phyloP scores from a whole-genome alignment of 2,329 filamentous ascomycete species.

The Sporothrix humicola region DNA sequence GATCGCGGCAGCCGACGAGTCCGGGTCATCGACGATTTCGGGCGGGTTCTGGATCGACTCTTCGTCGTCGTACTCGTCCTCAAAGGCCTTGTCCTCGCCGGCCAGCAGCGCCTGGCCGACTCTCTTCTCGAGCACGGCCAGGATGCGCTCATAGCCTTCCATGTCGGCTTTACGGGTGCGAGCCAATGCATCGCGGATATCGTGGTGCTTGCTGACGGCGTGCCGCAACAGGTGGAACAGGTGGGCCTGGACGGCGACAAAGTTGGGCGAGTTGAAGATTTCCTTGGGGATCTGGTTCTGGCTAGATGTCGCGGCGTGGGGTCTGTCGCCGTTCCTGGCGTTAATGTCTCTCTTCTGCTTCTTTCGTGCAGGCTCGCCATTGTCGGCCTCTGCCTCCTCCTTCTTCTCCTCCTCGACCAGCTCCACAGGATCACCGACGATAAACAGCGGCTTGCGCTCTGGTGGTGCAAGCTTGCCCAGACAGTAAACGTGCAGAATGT shows the following conservation, averaged over 20 bases:
- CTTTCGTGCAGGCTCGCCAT: conserved; percentile 55
- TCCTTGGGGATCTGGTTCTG: conserved; percentile 36
- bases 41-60: conserved; percentile 40
- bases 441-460: conserved; percentile 71
- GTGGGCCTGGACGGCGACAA: conserved; percentile 85
- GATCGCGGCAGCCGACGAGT: conserved; percentile 71
- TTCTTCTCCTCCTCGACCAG: conserved; percentile 32
- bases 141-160: conserved; percentile 74
- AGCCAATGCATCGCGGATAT: conserved; percentile 85
- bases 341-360: conserved; percentile 51
- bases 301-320: background rate
- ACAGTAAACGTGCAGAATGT: conserved; percentile 83
- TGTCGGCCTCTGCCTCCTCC: conserved; percentile 44
- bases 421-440: conserved; percentile 61
- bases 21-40: conserved; percentile 48
- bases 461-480: conserved; percentile 70
- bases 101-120: conserved; percentile 75
- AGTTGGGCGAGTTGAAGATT: conserved; percentile 59
- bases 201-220: conserved; percentile 77
- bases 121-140: conserved; percentile 74
- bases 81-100: conserved; percentile 68
- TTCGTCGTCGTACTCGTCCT: conserved; percentile 50
- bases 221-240: conserved; percentile 89
- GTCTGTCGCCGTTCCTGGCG: background rate
- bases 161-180: conserved; percentile 72